Percentiles rank a stretch among this genome's conserved stretches.
Conservation (phyloP, 495 filamentous ascomycete species). For the Oleoguttula mirabilis region DNA sequence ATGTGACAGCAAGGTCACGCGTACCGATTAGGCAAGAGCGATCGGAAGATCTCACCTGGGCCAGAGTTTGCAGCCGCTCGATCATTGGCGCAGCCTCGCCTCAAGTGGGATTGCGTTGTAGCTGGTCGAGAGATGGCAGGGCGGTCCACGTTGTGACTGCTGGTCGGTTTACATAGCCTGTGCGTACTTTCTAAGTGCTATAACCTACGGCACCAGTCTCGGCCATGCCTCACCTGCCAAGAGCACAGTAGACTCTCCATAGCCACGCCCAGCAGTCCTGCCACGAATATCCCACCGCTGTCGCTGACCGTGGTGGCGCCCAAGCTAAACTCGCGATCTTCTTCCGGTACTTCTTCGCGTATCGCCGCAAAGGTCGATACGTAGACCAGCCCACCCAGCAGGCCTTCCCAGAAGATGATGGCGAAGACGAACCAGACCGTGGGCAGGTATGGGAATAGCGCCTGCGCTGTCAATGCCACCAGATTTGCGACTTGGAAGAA, state of each 20-base stretch:
- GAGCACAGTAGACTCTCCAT: constrained; percentile 72
- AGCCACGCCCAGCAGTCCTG: constrained; percentile 73
- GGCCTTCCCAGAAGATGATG: constrained; percentile 88
- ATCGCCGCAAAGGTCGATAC: constrained; percentile 94
- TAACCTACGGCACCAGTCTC: constrained; percentile 54
- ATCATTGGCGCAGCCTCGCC: too few species aligned
- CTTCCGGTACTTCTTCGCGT: constrained; percentile 57
- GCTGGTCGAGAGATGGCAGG: too few species aligned
- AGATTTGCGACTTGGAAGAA: constrained; percentile 77
- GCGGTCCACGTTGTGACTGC: too few species aligned
- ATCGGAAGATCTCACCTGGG: too few species aligned
- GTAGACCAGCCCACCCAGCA: constrained; percentile 83
- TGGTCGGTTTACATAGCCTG: too few species aligned
- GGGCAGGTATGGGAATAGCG: constrained; percentile 66
- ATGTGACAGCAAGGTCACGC: too few species aligned
- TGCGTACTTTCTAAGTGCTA: too few species aligned
- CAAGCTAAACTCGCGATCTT: constrained; percentile 81
- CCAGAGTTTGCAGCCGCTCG: too few species aligned
- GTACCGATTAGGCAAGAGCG: too few species aligned
- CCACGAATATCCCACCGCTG: constrained; percentile 78
- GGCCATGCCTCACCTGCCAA: constrained; percentile 66
- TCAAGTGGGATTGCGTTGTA: too few species aligned
- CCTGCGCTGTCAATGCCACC: constrained; percentile 56
- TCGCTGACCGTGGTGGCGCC: constrained; percentile 87
- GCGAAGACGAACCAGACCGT: constrained; percentile 70